Evolutionary conservation across 2,329 filamentous ascomycete genomes (phyloP), one percentile per base, ranked within the genome.

Genomic region (Paecilomyces sp.): DNA sequence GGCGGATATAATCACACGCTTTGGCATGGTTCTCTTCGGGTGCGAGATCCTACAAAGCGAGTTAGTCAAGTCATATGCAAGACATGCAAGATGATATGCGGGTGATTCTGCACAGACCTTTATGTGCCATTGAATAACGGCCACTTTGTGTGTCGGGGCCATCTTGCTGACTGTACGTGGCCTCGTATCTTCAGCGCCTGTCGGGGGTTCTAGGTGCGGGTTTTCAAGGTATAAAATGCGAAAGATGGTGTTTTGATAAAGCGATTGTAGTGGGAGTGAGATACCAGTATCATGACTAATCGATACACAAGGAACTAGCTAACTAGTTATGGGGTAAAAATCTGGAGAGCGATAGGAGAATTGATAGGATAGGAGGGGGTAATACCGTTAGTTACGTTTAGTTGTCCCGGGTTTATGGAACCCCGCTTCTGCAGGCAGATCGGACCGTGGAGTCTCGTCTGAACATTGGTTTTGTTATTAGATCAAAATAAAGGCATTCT

Each of bases 11-110:
- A 11, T 67, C 57, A 63, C 71, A 70, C 65, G 73, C 73, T 55
- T 60, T 66, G 22, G 28, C 85, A 80, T 55, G 88, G 84, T 33
- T 84, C 63, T 61, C 60, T 30, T 62, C 61, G 4, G 57, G 58
- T 31, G 60, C 60, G 72, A 77, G 68, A 78, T 80, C 60, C 60
- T 63, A 52, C n/a, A 22, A 5, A 15, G 41, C 8, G 41, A 11
- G 31, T 33, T 33, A 33, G 31, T 33, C 25, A 24, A 15, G 1
- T 54, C 12, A 7, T 31, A 54, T 54, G 52, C 52, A 54, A 28
- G 22, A 36, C 31, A 55, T 55, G 12, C 31, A 36, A 15, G n/a
- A 54, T 11, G 54, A 31, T 33, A 55, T 55, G 18, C 31, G 28
- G 30, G 56, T 56, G 1, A 54, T 53, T 53, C 18, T 28, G 28